Conservation (phyloP, 2,329 filamentous ascomycete species). For the Penicillium crustosum region DNA sequence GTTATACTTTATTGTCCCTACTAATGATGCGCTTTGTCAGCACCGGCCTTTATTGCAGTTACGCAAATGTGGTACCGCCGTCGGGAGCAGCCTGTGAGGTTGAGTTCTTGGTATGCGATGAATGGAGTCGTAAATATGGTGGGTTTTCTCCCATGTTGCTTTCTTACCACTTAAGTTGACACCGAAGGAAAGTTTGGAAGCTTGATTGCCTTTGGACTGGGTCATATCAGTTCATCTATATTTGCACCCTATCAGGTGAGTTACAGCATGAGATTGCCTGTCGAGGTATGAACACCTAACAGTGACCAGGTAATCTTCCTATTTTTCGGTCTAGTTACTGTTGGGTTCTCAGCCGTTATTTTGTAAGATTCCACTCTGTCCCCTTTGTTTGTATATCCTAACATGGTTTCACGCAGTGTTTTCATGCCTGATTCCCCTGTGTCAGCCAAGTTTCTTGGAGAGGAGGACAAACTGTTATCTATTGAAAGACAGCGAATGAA, state of each 20-base stretch:
- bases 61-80: conserved; percentile 59
- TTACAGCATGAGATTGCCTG: too few species aligned
- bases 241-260: conserved; percentile 54
- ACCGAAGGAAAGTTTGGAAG: conserved; percentile 45
- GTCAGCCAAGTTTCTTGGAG: conserved; percentile 57
- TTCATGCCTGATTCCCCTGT: conserved; percentile 66
- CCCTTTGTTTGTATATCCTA: background rate
- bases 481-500: conserved; percentile 57
- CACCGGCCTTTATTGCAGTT: conserved; percentile 54
- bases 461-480: conserved; percentile 58
- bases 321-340: conserved; percentile 50
- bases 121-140: conserved; percentile 58
- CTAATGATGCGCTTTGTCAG: conserved; percentile 23
- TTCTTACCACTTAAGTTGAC: background rate
- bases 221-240: conserved; percentile 47
- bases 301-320: conserved; percentile 33
- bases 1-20: background rate
- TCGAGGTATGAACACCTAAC: background rate
- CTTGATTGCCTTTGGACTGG: conserved; percentile 54
- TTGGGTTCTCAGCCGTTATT: conserved; percentile 53
- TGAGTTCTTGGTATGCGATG: conserved; percentile 56
- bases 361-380: conserved; percentile 33
- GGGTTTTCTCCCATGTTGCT: background rate
- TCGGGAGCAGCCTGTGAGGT: conserved; percentile 52
- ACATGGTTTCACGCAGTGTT: conserved; percentile 19